phyloP scores from a whole-genome alignment of 176 grass and related monocot genomes.

The Triticum monococcum region DNA sequence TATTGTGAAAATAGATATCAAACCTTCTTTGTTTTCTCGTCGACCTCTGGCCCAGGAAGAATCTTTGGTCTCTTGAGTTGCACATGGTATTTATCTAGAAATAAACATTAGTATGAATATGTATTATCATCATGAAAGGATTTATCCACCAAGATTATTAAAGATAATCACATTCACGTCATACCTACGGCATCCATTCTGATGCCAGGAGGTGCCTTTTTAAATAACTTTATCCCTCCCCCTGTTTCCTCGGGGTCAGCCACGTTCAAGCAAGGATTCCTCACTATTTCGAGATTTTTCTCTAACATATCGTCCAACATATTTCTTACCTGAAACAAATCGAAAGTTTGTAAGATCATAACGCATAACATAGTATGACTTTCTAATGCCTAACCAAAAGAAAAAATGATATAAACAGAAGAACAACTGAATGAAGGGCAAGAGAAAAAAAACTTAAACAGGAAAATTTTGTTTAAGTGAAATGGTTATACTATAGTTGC shows the following conservation, averaged over 20 bases:
- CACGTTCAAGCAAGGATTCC: slow-evolving; percentile 30
- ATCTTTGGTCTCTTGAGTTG: slow-evolving; percentile 83
- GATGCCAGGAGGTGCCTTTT: slow-evolving; percentile 76
- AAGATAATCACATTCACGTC: slow-evolving; percentile 12
- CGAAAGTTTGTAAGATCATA: slow-evolving; percentile 23
- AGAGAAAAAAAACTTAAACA: background rate
- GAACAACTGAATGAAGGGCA: background rate
- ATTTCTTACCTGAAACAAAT: slow-evolving; percentile 62
- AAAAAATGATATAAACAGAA: background rate
- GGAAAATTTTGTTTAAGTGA: background rate
- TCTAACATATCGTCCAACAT: slow-evolving; percentile 83
- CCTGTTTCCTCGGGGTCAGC: slow-evolving; percentile 38
- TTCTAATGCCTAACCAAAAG: background rate
- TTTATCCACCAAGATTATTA: background rate
- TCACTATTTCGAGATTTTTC: slow-evolving; percentile 73
- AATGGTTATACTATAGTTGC: background rate
- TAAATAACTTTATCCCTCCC: slow-evolving; percentile 78
- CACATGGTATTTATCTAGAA: slow-evolving; percentile 53
- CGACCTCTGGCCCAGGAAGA: slow-evolving; percentile 49
- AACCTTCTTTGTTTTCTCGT: slow-evolving; percentile 98
- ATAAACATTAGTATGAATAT: slow-evolving; percentile 33
- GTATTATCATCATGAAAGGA: slow-evolving; percentile 23
- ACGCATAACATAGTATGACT: background rate
- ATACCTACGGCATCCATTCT: slow-evolving; percentile 57
- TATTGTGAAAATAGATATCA: background rate